These are phyloP conservation scores for Fonsecaea pugnacius DNA, from an alignment of 2,329 filamentous ascomycete species.

Conservation along the genomic window DNA sequence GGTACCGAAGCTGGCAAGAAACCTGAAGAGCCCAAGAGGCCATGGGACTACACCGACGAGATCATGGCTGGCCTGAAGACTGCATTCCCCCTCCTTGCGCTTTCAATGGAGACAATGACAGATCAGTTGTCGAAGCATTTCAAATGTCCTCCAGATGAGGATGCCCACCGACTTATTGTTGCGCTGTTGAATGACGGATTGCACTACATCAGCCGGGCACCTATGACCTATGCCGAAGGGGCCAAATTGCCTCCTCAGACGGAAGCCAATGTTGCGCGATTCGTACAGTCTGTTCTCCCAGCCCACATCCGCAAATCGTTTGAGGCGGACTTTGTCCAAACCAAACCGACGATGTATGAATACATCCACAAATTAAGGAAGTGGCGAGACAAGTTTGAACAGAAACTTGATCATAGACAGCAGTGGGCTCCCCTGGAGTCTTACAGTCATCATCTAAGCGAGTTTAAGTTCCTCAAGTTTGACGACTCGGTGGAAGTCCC, in stretches of 20 bases:
- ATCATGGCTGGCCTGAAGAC: slow-evolving; percentile 96
- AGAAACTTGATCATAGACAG: slow-evolving; percentile 86
- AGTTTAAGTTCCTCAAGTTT: slow-evolving; percentile 97
- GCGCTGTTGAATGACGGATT: slow-evolving; percentile 93
- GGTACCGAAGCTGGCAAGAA: slow-evolving; percentile 33
- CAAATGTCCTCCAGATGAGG: slow-evolving; percentile 97
- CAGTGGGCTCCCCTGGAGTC: slow-evolving; percentile 76
- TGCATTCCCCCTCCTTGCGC: slow-evolving; percentile 88
- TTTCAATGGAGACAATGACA: slow-evolving; percentile 99
- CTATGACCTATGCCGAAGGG: slow-evolving; percentile 82
- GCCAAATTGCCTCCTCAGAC: slow-evolving; percentile 88
- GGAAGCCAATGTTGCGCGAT: slow-evolving; percentile 94
- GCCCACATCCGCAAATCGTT: slow-evolving; percentile 95
- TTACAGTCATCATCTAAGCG: slow-evolving; percentile 88
- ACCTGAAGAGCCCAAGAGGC: slow-evolving; percentile 66
- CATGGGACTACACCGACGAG: slow-evolving; percentile 96
- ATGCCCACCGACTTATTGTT: slow-evolving; percentile 97
- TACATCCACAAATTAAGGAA: slow-evolving; percentile 96
- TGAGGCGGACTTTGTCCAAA: slow-evolving; percentile 92
- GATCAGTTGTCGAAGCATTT: slow-evolving; percentile 99
- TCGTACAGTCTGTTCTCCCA: slow-evolving; percentile 93
- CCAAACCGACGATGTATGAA: slow-evolving; percentile 96
- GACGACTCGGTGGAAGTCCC: slow-evolving; percentile 93
- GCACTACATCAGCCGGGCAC: slow-evolving; percentile 87
- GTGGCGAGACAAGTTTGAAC: slow-evolving; percentile 97